Evolutionary conservation across 352 stramenopile species (phyloP), one percentile per base, ranked within the genome.

Genomic region (Globisporangium uncinulatum): DNA sequence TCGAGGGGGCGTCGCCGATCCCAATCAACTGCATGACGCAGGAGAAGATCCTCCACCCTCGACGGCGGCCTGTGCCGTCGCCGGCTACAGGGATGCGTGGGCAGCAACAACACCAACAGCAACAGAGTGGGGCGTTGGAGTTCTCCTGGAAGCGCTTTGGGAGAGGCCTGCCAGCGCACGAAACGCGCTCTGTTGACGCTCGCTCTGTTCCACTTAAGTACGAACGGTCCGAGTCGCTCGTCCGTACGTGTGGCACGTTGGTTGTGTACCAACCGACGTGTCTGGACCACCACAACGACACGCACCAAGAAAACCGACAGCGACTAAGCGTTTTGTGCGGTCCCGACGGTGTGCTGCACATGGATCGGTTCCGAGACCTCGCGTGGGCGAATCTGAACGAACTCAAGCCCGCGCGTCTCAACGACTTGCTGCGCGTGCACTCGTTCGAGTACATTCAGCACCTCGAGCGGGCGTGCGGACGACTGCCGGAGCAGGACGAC

Each of bases 231-330:
- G 29, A 29, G 51, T 49, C 29, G 52, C 15, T 50, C 59, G 49
- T 56, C 45, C 36, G 7, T 8, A 51, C 48, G 6, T 4, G 15
- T 8, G 72, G 73, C 14, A 87, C 79, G 9, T 48, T 87, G 44
- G 53, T 89, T 29, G 76, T 89, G 56, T 89, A 83, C 60, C 79
- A 89, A 46, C 79, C 76, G 3, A 83, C 76, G 32, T 87, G 79
- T 59, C 57, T 89, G 14, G 79, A 89, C 61, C 79, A 87, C 59
- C 79, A 89, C 62, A 89, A 85, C 61, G 76, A 86, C 67, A 71
- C 59, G n/a, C 76, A 89, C 53, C 76, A 89, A 52, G 76, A 89
- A 61, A 89, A 78, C 45, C 73, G 79, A 10, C 65, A 79, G 55
- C 74, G 79, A 2, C 67, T 89, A 4, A 65, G 56, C 1, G 75